phyloP scores from a whole-genome alignment of 192 early-diverging fungal species.

The Dissophora globulifera region DNA sequence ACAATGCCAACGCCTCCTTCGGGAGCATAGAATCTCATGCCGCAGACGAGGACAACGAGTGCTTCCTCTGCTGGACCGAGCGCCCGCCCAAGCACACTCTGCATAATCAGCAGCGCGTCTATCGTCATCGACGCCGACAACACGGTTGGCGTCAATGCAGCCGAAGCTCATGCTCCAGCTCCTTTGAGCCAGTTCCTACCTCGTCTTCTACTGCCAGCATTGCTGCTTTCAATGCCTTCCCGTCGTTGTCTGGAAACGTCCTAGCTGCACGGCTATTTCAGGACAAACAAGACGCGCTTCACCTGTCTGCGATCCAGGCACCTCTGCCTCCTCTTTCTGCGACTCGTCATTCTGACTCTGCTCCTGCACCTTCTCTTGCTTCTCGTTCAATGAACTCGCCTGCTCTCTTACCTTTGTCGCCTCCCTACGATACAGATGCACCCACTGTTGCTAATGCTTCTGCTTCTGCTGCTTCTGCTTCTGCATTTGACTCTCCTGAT shows the following conservation, averaged over 20 bases:
- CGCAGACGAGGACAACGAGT: no score
- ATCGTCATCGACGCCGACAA: not conserved
- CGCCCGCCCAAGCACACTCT: not conserved
- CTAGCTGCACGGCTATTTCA: slow-evolving; percentile 4
- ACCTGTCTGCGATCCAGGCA: not conserved
- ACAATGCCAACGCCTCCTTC: no score
- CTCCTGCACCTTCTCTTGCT: not conserved
- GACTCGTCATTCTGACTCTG: no score
- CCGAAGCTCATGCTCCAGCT: not conserved
- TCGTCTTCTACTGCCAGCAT: no score
- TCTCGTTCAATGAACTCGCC: not conserved
- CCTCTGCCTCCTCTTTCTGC: not conserved
- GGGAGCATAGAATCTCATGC: no score
- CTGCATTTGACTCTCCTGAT: no score
- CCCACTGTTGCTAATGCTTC: not conserved
- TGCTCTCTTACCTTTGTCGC: not conserved
- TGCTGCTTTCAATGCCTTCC: not conserved
- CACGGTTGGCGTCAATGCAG: not conserved
- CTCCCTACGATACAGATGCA: not conserved
- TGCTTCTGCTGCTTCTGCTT: no score
- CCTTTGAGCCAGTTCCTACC: not conserved
- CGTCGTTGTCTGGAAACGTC: slow-evolving; percentile 6
- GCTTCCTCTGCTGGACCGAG: no score
- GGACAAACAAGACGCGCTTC: not conserved
- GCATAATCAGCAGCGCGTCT: not conserved